A percentile compares a stretch with the other conserved stretches of the same genome.
phyloP scores from a whole-genome alignment of 2,329 filamentous ascomycete species.

The Diaporthe eres region DNA sequence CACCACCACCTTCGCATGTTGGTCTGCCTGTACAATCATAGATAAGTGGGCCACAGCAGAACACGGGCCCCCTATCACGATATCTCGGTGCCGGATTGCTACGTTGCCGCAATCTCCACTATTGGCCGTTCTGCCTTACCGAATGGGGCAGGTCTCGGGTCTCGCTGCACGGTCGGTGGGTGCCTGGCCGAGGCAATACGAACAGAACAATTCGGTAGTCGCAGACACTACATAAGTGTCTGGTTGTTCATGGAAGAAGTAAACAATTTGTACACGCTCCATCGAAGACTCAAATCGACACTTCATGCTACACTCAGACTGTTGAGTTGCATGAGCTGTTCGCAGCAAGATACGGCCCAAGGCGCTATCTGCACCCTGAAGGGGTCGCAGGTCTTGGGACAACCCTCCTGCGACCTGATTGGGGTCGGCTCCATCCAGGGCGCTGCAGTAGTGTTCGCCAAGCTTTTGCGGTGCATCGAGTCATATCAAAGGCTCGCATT shows the following conservation, averaged over 20 bases:
- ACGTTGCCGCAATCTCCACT: constrained; percentile 25
- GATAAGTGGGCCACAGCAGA: constrained; percentile 20
- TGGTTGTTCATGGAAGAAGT: background rate
- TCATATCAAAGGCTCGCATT: constrained; percentile 25
- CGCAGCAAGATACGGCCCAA: background rate
- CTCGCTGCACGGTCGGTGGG: background rate
- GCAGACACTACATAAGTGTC: background rate
- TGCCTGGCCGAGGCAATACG: constrained; percentile 12
- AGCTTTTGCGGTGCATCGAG: constrained; percentile 34
- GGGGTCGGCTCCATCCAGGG: constrained; percentile 19
- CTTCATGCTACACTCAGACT: background rate
- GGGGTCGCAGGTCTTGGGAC: constrained; percentile 12
- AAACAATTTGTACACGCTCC: background rate
- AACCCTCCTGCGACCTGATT: background rate
- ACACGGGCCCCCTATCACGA: constrained; percentile 17
- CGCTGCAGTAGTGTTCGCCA: constrained; percentile 31
- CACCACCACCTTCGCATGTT: background rate
- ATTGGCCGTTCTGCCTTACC: constrained; percentile 14
- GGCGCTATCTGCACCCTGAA: background rate
- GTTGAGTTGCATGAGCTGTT: background rate
- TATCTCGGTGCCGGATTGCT: constrained; percentile 25
- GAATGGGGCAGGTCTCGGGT: constrained; percentile 31
- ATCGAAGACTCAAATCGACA: too few relatives aligned
- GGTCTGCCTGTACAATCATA: constrained; percentile 4
- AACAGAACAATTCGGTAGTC: background rate